Base-by-base conservation (phyloP, 441 rosid genomes). In the Manihot esculenta region DNA sequence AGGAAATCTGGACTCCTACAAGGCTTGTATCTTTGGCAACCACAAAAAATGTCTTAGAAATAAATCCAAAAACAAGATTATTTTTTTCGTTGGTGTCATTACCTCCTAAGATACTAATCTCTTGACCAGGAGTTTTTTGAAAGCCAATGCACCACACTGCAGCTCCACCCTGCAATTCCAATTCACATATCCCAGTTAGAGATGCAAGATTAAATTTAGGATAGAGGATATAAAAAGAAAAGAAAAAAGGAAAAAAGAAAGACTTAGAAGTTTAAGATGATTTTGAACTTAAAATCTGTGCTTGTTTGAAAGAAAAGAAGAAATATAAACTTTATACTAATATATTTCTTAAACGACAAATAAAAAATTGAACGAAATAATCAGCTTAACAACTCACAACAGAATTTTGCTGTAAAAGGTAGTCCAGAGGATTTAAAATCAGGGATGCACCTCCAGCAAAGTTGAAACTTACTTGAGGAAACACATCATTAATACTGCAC, bases 101-200 rank as follows among this genome's bases (percentile, higher is more conserved):
- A 96, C 98, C 99, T 91, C 99, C 99, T 74, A 96, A 84, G 51
- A 93, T 90, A 1, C 96, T 90, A 72, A 91, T 78, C 49, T 74
- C 82, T 71, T 91, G 96, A 72, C 88, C 94, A 69, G 80, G 86
- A 73, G 82, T 80, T 66, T 81, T 87, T 68, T 84, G 85, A 72
- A 96, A 88, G 69, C 98, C 99, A 17, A 92, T 81, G 85, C 99
- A 96, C 99, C 97, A 89, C 27, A 85, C 79, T 13, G 84, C 82
- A 70, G 88, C 78, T 72, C 89, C 94, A 57, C 85, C 93, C 99
- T 96, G 82, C 11, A 81, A 77, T 30, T 45, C 23, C 24, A 63
- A 63, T 55, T 47, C 48, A 61, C 58, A 26, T 1, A 35, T 45
- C 38, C 57, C 10, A 18, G 71, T 73, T 74, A 76, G 41, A 50